Percentiles rank a stretch among this genome's conserved stretches.
Conservation (phyloP, 2,329 filamentous ascomycete genomes). For the Pseudogymnoascus sp. region DNA sequence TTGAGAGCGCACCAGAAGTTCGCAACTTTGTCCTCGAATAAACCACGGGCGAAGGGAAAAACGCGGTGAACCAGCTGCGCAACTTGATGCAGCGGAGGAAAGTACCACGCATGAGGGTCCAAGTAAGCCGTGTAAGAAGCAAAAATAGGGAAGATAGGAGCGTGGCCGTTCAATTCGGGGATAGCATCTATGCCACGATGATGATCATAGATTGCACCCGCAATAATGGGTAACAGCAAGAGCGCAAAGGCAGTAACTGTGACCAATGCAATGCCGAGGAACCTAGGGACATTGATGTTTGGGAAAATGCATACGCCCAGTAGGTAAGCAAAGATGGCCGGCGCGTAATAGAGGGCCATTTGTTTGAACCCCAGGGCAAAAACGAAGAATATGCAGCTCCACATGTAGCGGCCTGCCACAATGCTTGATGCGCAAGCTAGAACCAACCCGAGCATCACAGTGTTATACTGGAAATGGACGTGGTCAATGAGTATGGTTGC, state of each 20-base stretch:
- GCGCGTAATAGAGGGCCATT: conserved; percentile 97
- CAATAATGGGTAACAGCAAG: conserved; percentile 65
- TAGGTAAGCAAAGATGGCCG: conserved; percentile 84
- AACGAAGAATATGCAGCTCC: conserved; percentile 91
- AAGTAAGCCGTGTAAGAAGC: conserved; percentile 49
- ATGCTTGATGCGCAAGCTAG: conserved; percentile 83
- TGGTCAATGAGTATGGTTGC: conserved; percentile 88
- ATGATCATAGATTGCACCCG: conserved; percentile 62
- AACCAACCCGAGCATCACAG: conserved; percentile 91
- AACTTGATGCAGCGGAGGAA: conserved; percentile 68
- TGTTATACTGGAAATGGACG: conserved; percentile 96
- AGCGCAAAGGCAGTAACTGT: conserved; percentile 67
- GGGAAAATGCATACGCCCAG: conserved; percentile 80
- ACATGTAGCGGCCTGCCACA: conserved; percentile 73
- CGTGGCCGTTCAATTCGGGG: conserved; percentile 49
- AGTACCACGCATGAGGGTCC: conserved; percentile 60
- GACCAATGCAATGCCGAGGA: conserved; percentile 66
- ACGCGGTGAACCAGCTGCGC: conserved; percentile 83
- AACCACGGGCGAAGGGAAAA: conserved; percentile 88
- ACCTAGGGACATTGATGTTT: conserved; percentile 54
- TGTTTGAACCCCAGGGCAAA: conserved; percentile 95
- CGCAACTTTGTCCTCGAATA: conserved; percentile 98
- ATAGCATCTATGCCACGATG: conserved; percentile 53
- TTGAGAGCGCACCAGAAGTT: conserved; percentile 97
- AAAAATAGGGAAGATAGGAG: conserved; percentile 55